These are phyloP conservation scores for Flaveria floridana DNA, from an alignment of 140 eudicot species.

Conservation along the genomic window DNA sequence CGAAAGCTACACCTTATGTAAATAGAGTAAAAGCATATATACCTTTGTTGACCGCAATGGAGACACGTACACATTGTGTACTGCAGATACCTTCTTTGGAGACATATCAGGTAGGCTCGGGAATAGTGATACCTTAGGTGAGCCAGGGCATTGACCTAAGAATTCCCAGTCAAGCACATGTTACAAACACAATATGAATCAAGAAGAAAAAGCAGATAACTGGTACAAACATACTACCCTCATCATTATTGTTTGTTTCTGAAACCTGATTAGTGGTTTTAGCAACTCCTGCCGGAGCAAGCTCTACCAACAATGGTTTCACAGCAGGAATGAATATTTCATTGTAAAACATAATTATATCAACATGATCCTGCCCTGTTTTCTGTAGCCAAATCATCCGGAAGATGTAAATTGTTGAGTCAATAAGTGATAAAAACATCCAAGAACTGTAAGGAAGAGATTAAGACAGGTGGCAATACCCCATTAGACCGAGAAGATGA, in stretches of 20 bases:
- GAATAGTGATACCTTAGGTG: slow-evolving; percentile 77
- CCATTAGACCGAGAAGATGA: slow-evolving; percentile 56
- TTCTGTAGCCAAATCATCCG: slow-evolving; percentile 49
- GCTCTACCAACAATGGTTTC: slow-evolving; percentile 79
- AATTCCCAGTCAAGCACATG: background rate
- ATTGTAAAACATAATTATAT: slow-evolving; percentile 83
- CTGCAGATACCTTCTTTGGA: slow-evolving; percentile 87
- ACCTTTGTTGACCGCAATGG: slow-evolving; percentile 96
- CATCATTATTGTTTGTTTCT: slow-evolving; percentile 48
- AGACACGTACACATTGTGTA: slow-evolving; percentile 87
- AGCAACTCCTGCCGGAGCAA: slow-evolving; percentile 49
- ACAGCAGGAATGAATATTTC: slow-evolving; percentile 78
- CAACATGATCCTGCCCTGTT: slow-evolving; percentile 80
- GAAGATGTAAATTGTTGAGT: background rate
- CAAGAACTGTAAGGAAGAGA: slow-evolving; percentile 1
- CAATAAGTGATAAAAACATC: background rate
- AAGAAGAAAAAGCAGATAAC: background rate
- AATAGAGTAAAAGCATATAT: slow-evolving; percentile 4
- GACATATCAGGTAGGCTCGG: slow-evolving; percentile 98
- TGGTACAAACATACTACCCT: slow-evolving; percentile 41
- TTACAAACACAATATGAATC: slow-evolving; percentile 1
- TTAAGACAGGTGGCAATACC: slow-evolving; percentile 40
- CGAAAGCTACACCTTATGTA: background rate
- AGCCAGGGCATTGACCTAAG: slow-evolving; percentile 73
- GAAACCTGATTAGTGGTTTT: slow-evolving; percentile 46